A percentile compares a stretch with the other conserved stretches of the same genome.
Conservation (phyloP, 257 asterid genomes). For the Solanum phureja region DNA sequence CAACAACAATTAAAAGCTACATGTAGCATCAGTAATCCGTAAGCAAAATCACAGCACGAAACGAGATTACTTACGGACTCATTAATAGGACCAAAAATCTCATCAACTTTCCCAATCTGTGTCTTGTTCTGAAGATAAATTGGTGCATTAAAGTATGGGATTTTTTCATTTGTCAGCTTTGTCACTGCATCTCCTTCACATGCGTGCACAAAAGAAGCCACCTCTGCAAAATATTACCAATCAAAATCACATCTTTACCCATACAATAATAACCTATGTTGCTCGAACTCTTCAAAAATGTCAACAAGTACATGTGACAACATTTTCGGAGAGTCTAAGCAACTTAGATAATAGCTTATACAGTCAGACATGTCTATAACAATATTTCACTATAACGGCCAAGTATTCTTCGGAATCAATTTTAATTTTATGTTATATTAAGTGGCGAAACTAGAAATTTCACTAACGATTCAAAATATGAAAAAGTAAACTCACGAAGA, state of each 20-base stretch:
- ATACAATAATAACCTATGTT: neutral
- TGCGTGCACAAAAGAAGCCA: slow-evolving; percentile 70
- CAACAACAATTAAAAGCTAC: neutral
- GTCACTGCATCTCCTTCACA: slow-evolving; percentile 96
- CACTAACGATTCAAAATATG: neutral
- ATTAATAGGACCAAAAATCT: slow-evolving; percentile 91
- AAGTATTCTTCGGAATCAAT: too few relatives aligned
- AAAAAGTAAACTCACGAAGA: neutral
- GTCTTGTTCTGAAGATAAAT: slow-evolving; percentile 88
- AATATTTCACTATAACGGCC: neutral
- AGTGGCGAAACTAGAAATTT: neutral
- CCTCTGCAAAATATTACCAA: slow-evolving; percentile 38
- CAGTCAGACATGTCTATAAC: neutral
- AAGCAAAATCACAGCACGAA: neutral
- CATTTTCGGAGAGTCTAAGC: neutral
- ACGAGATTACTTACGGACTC: slow-evolving; percentile 63
- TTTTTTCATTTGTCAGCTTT: slow-evolving; percentile 74
- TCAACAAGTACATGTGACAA: neutral
- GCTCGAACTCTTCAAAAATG: neutral
- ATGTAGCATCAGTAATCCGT: neutral
- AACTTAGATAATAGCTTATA: neutral
- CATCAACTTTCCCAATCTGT: slow-evolving; percentile 97
- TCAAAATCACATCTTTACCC: neutral
- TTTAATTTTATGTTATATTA: neutral
- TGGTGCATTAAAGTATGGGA: slow-evolving; percentile 92